Evolutionary conservation across 345 rosid genomes (phyloP).

Genomic region (Raphanus sativus): DNA sequence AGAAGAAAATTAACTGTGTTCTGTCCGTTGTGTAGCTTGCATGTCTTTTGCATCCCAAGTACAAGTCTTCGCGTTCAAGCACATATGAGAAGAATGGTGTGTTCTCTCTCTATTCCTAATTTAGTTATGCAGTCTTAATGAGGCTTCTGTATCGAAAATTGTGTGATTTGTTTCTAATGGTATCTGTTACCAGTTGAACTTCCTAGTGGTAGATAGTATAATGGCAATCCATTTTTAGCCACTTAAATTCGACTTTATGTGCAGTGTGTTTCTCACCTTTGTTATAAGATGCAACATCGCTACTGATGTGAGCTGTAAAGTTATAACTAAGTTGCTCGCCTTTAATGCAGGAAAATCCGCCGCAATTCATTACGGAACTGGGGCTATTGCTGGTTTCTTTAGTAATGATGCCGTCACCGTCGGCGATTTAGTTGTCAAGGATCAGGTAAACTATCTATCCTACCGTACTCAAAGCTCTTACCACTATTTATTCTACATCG

Average conservation of each 20-base stretch:
- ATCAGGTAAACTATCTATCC: slow-evolving; percentile 52
- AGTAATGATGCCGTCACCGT: slow-evolving; percentile 74
- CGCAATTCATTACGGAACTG: slow-evolving; percentile 83
- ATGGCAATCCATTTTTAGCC: background rate
- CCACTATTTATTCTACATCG: background rate
- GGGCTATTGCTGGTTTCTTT: slow-evolving; percentile 80
- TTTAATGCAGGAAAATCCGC: slow-evolving; percentile 64
- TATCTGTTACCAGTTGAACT: no score
- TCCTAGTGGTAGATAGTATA: no score
- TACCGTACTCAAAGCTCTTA: background rate
- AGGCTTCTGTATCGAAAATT: background rate
- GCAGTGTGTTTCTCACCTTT: background rate
- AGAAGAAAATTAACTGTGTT: background rate
- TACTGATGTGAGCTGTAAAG: slow-evolving; percentile 11
- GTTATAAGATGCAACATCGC: slow-evolving; percentile 7
- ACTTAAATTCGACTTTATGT: background rate
- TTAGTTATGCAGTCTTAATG: slow-evolving; percentile 4
- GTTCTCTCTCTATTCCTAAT: slow-evolving; percentile 34
- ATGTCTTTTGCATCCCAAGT: slow-evolving; percentile 76
- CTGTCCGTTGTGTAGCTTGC: slow-evolving; percentile 53
- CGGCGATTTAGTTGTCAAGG: slow-evolving; percentile 69
- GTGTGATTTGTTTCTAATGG: no score
- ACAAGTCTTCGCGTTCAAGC: slow-evolving; percentile 69
- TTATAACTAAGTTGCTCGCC: background rate
- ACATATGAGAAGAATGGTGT: slow-evolving; percentile 80